Base-by-base conservation (phyloP, 768 basidiomycete species). In the Rhodotorula graminis region DNA sequence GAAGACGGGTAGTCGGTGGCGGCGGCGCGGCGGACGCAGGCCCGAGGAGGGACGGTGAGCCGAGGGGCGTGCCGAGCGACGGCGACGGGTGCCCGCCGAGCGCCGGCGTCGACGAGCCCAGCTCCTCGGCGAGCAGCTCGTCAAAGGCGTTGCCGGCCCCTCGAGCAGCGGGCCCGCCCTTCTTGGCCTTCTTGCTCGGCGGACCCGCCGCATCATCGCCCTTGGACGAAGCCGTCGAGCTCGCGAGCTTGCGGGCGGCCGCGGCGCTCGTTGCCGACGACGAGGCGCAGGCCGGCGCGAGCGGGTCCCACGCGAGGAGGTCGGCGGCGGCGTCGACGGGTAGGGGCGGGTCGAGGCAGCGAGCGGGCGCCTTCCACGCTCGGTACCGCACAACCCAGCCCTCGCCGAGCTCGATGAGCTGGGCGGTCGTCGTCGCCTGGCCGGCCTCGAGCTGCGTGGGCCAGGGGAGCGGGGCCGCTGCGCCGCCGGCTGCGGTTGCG, bases 351-450 rank as follows among this genome's bases (percentile, higher is more conserved):
- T 29, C 31, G n/a, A 60, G 19, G n/a, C 68, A 29, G 29, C 66
- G 57, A 9, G 70, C 64, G 1, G 67, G 55, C 5, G 67, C 74
- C 44, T 59, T 62, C 76, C 70, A 74, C 19, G 61, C 56, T 37
- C 65, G 64, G 67, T 64, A 76, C 47, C 31, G 31, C 0, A 71
- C 67, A 3, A 6, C 15, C 72, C 76, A 71, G 15, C 67, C 76
- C 44, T 66, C 64, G 23, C 70, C 70, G 14, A 68, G 61, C 25
- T 70, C 58, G 44, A 73, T 42, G 27, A 71, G 49, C 40, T 57
- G 61, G 18, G 65, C 37, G 18, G 49, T 69, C 3, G 58, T n/a
- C 19, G 3, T 40, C 5, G 49, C 60, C 12, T 72, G 33, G 14
- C 65, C 46, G 6, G 66, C 29, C 40, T 27, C 23, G 40, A 72